phyloP scores from a whole-genome alignment of 805 yeast species.

The Starmerella ratchasimensis region DNA sequence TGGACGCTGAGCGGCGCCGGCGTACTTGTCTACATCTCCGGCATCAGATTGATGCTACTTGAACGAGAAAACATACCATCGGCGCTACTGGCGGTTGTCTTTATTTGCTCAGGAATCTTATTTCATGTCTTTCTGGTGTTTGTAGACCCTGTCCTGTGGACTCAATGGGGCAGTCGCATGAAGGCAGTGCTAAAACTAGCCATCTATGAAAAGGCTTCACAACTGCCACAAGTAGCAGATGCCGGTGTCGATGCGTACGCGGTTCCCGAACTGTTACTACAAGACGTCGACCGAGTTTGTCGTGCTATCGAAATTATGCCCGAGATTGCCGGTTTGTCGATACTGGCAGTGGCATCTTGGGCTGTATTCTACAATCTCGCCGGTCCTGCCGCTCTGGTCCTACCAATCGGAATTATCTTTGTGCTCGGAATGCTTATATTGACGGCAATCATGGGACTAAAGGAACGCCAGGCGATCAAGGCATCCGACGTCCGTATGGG shows the following conservation, averaged over 20 bases:
- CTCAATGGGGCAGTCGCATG: neutral
- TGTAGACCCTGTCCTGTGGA: neutral
- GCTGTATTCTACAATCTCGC: conserved; percentile 3
- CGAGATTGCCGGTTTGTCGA: neutral
- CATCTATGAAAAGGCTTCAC: conserved; percentile 4
- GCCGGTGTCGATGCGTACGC: neutral
- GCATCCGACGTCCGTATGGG: conserved; percentile 61
- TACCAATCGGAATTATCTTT: neutral
- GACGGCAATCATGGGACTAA: neutral
- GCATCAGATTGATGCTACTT: neutral
- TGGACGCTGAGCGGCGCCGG: neutral
- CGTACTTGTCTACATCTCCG: neutral
- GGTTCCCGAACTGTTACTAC: conserved; percentile 1
- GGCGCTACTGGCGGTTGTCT: neutral
- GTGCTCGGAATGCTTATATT: neutral
- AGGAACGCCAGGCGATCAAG: neutral
- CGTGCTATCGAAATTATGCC: neutral
- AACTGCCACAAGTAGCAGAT: neutral
- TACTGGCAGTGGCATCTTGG: neutral
- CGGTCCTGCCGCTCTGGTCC: conserved; percentile 1
- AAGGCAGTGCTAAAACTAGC: conserved; percentile 2
- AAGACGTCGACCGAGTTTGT: conserved; percentile 1
- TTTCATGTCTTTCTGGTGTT: neutral
- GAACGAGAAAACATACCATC: too few relatives aligned
- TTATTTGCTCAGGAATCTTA: neutral